Percentiles rank a stretch among this genome's conserved stretches.
Conservation (phyloP, 768 basidiomycete genomes). For the Tremella yokohamensis region DNA sequence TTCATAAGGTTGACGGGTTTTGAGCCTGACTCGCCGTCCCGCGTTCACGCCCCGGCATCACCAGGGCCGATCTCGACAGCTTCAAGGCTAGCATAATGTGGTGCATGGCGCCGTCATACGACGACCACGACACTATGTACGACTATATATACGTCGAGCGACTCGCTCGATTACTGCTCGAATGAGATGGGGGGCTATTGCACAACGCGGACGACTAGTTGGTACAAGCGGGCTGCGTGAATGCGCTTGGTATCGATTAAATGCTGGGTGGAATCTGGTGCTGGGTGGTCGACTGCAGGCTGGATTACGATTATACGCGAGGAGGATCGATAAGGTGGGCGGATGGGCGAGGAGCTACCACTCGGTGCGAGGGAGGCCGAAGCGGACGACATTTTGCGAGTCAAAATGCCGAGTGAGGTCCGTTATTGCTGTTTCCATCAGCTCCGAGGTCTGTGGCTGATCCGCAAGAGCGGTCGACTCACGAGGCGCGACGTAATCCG, state of each 20-base stretch:
- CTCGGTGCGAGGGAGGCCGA: constrained; percentile 40
- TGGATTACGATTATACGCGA: too few species aligned
- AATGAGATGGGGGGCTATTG: background rate
- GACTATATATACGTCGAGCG: background rate
- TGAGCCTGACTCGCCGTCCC: too few species aligned
- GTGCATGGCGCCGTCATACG: background rate
- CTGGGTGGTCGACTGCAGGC: too few species aligned
- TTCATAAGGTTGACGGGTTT: too few species aligned
- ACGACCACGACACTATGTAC: background rate
- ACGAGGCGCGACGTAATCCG: constrained; percentile 76
- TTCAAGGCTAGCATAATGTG: background rate
- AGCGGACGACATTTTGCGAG: constrained; percentile 56
- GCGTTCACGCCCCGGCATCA: too few species aligned
- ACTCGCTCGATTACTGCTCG: background rate
- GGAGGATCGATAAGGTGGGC: too few species aligned
- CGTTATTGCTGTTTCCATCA: constrained; percentile 47
- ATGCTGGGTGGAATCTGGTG: too few species aligned
- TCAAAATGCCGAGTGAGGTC: constrained; percentile 61
- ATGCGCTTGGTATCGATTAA: too few species aligned
- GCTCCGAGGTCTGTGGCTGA: constrained; percentile 7
- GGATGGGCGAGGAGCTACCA: constrained; percentile 20
- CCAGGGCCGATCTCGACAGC: too few species aligned
- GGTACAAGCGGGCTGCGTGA: constrained; percentile 2
- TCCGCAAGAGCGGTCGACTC: constrained; percentile 50
- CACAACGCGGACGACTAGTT: background rate